A percentile compares a stretch with the other conserved stretches of the same genome.
These are phyloP conservation scores for Diaporthe sp. DNA, from an alignment of 2,329 filamentous ascomycete genomes.

Conservation along the genomic window DNA sequence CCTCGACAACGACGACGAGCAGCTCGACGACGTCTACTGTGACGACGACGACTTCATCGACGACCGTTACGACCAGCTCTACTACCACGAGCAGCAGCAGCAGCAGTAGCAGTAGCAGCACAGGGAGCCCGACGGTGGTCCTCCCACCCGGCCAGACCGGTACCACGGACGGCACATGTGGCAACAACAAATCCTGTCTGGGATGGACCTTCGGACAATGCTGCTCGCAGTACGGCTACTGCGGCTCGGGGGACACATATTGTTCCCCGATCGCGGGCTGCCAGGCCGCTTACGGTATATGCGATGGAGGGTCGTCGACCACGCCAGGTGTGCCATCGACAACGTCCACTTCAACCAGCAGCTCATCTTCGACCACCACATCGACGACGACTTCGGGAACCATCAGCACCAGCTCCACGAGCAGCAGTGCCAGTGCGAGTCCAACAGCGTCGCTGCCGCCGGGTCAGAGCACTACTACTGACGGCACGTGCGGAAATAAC, in stretches of 20 bases:
- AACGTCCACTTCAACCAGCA: background rate
- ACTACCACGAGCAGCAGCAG: background rate
- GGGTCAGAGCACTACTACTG: conserved; percentile 15
- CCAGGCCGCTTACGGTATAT: conserved; percentile 2
- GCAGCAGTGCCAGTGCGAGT: conserved; percentile 13
- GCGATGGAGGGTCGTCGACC: background rate
- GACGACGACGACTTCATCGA: conserved; percentile 5
- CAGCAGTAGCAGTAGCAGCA: conserved; percentile 4
- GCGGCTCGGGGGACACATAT: conserved; percentile 17
- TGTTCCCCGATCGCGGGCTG: conserved; percentile 19
- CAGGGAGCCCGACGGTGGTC: conserved; percentile 8
- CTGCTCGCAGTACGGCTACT: conserved; percentile 33
- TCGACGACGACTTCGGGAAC: background rate
- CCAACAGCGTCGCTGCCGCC: conserved; percentile 11
- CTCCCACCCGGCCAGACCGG: conserved; percentile 26
- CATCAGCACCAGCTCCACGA: background rate
- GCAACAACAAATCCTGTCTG: conserved; percentile 29
- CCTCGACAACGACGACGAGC: background rate
- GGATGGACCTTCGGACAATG: conserved; percentile 32
- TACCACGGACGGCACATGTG: conserved; percentile 30
- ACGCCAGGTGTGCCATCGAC: background rate
- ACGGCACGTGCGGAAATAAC: conserved; percentile 29
- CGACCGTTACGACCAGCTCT: background rate
- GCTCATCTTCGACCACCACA: background rate
- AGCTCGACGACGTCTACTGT: conserved; percentile 2